Conservation (phyloP, 495 filamentous ascomycete species). For the Neurospora discreta region DNA sequence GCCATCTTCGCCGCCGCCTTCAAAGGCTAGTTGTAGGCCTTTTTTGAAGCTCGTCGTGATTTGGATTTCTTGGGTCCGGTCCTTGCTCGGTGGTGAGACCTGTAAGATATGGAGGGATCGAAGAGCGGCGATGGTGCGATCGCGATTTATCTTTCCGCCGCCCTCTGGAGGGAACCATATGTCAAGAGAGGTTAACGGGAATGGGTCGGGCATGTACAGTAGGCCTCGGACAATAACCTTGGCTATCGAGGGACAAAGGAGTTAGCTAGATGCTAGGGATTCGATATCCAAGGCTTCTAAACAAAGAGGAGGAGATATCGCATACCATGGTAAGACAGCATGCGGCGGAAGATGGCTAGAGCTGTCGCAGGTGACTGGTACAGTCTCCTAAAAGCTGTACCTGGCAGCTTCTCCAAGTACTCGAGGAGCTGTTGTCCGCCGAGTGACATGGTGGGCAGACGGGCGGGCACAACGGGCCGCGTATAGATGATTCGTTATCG, state of each 20-base stretch:
- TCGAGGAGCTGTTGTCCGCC: slow-evolving; percentile 48
- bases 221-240: slow-evolving; percentile 93
- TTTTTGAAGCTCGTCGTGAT: slow-evolving; percentile 65
- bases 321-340: slow-evolving; percentile 84
- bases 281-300: background rate
- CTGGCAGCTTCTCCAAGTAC: slow-evolving; percentile 82
- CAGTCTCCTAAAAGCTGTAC: slow-evolving; percentile 74
- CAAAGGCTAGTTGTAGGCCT: slow-evolving; percentile 72
- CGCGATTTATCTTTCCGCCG: slow-evolving; percentile 62
- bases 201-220: slow-evolving; percentile 70
- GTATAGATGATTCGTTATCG: background rate
- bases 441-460: slow-evolving; percentile 15
- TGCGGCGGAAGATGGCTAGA: slow-evolving; percentile 91
- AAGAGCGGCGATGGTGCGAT: slow-evolving; percentile 70
- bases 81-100: slow-evolving; percentile 41
- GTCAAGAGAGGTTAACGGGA: slow-evolving; percentile 67
- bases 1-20: slow-evolving; percentile 70
- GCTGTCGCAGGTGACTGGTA: slow-evolving; percentile 95
- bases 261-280: slow-evolving; percentile 6
- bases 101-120: slow-evolving; percentile 72
- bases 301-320: background rate
- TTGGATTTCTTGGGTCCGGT: slow-evolving; percentile 52
- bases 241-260: slow-evolving; percentile 40
- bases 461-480: background rate
- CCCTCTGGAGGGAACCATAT: slow-evolving; percentile 57